These are phyloP conservation scores for Cryptococcus jaspeensis DNA, from an alignment of 1,284 basidiomycete species.

Conservation along the genomic window DNA sequence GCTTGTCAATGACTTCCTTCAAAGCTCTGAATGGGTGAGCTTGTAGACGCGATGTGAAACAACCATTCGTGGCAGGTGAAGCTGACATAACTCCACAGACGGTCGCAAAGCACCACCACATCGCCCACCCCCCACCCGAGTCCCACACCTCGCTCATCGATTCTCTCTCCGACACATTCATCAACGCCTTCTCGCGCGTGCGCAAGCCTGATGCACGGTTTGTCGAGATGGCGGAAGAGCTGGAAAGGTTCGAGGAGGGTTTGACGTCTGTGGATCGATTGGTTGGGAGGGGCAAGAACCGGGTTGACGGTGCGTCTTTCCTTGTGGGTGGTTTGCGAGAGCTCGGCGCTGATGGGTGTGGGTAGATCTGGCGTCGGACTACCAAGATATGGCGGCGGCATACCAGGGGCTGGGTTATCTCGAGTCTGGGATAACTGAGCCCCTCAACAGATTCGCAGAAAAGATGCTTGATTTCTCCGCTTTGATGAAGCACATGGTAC, in stretches of 20 bases:
- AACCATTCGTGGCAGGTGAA: not conserved
- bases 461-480: conserved; percentile 90
- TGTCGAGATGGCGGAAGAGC: conserved; percentile 79
- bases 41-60: not conserved
- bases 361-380: conserved; percentile 88
- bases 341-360: not conserved
- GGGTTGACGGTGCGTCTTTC: conserved; percentile 76
- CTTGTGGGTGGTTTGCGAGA: not conserved
- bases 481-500: conserved; percentile 73
- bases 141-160: conserved; percentile 80
- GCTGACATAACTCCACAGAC: conserved; percentile 57
- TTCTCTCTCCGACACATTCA: conserved; percentile 88
- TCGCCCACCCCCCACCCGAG: conserved; percentile 83
- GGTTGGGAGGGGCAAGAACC: conserved; percentile 68
- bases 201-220: conserved; percentile 97
- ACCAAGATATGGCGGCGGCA: conserved; percentile 91
- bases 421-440: conserved; percentile 96
- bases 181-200: conserved; percentile 87
- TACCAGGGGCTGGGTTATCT: conserved; percentile 96
- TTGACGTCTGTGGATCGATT: conserved; percentile 75
- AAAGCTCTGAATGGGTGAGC: conserved; percentile 95
- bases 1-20: conserved; percentile 85
- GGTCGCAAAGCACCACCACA: conserved; percentile 92
- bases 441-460: conserved; percentile 91
- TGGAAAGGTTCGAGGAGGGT: conserved; percentile 95